phyloP scores from a whole-genome alignment of 2,329 filamentous ascomycete genomes.

The Coleophoma cylindrospora region DNA sequence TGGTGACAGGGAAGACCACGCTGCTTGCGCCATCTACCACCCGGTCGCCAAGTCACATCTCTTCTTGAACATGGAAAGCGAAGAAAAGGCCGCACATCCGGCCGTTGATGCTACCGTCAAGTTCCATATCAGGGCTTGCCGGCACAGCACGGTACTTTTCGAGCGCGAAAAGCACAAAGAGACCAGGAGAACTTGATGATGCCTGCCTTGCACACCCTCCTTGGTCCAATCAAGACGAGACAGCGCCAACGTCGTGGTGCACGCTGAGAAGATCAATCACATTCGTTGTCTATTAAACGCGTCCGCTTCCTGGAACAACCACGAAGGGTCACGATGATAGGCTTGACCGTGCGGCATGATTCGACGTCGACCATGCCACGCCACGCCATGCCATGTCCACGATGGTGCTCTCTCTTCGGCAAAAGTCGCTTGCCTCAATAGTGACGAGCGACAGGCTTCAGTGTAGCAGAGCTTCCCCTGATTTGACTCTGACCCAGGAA shows the following conservation, averaged over 20 bases:
- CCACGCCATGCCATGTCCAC: no score
- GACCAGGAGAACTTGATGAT: no score
- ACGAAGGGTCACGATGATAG: no score
- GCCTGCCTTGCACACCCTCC: no score
- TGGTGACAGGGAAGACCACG: not conserved
- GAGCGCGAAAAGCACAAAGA: no score
- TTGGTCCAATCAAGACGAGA: not conserved
- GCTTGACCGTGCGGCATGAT: no score
- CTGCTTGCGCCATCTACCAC: constrained; percentile 2
- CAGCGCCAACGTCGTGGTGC: not conserved
- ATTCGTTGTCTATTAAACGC: not conserved
- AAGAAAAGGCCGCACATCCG: constrained; percentile 8
- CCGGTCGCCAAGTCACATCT: constrained; percentile 9
- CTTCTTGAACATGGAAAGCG: constrained; percentile 11
- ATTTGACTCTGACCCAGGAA: not conserved
- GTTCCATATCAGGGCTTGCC: no score
- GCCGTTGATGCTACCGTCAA: not conserved
- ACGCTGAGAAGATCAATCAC: constrained; percentile 1
- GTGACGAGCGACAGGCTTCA: not conserved
- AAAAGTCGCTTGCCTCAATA: no score
- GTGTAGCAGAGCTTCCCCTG: not conserved
- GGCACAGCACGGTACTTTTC: not conserved
- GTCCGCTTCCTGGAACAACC: no score
- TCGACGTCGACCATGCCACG: no score
- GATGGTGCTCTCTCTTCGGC: no score